Conservation (phyloP, 2,329 filamentous ascomycete species). For the Fusarium palustre region DNA sequence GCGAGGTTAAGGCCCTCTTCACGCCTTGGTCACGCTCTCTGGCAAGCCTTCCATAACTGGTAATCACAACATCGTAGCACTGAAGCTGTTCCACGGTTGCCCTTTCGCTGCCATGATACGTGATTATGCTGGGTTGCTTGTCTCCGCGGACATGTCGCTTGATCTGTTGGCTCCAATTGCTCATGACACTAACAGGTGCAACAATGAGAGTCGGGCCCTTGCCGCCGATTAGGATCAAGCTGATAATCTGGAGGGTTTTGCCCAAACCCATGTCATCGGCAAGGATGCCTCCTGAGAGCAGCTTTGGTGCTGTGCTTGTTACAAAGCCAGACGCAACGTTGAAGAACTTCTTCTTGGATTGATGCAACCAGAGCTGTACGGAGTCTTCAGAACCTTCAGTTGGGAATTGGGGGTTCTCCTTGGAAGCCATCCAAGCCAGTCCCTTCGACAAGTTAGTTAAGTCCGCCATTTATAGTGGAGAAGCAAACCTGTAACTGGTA, state of each 20-base stretch:
- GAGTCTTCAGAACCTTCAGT: conserved; percentile 65
- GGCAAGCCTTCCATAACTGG: conserved; percentile 82
- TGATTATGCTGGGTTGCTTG: conserved; percentile 73
- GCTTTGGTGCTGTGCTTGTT: conserved; percentile 65
- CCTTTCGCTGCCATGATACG: conserved; percentile 77
- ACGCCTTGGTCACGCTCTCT: conserved; percentile 68
- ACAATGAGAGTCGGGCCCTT: conserved; percentile 79
- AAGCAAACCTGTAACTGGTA: conserved; percentile 75
- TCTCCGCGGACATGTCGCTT: conserved; percentile 74
- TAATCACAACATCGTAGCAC: conserved; percentile 81
- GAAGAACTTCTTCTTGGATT: conserved; percentile 66
- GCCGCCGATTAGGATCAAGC: conserved; percentile 72
- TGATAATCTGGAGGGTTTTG: conserved; percentile 89
- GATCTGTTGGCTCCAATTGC: conserved; percentile 88
- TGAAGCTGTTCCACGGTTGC: conserved; percentile 68
- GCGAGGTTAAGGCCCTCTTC: conserved; percentile 55
- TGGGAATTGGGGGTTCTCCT: conserved; percentile 78
- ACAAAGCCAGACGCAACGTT: conserved; percentile 71
- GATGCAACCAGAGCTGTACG: conserved; percentile 82
- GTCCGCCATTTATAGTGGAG: neutral
- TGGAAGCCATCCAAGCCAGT: conserved; percentile 82
- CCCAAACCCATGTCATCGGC: conserved; percentile 93
- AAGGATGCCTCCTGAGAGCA: conserved; percentile 85
- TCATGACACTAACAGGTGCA: conserved; percentile 87
- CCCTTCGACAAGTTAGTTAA: conserved; percentile 63